Conservation (phyloP, 2,329 filamentous ascomycete genomes). For the Ceratocystiopsis minuta region DNA sequence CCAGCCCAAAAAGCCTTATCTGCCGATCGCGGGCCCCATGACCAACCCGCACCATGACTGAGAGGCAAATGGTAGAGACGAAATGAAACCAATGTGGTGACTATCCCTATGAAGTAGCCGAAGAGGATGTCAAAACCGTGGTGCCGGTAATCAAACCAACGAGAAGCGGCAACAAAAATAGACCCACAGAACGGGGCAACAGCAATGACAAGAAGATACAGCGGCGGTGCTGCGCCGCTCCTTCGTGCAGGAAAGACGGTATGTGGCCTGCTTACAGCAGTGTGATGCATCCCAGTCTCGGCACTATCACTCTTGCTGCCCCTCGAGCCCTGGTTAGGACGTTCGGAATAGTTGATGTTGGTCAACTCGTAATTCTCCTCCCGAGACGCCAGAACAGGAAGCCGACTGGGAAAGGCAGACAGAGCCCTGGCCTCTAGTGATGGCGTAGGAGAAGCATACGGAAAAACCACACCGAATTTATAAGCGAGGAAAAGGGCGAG, state of each 20-base stretch:
- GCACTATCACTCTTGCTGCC: too few species aligned
- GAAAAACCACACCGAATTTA: constrained; percentile 59
- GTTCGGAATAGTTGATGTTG: too few species aligned
- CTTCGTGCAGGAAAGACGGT: constrained; percentile 39
- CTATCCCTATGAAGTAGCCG: constrained; percentile 61
- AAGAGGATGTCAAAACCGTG: constrained; percentile 85
- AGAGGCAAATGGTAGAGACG: constrained; percentile 75
- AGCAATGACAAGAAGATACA: constrained; percentile 56
- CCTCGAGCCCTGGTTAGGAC: too few species aligned
- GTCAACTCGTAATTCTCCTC: background rate
- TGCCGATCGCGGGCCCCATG: constrained; percentile 62
- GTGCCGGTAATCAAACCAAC: constrained; percentile 78
- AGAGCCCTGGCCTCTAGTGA: constrained; percentile 19
- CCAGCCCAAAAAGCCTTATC: constrained; percentile 59
- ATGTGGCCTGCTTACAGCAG: too few species aligned
- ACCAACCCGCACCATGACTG: constrained; percentile 64
- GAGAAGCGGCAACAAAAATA: constrained; percentile 67
- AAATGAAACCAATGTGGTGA: constrained; percentile 58
- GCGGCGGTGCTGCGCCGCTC: constrained; percentile 64
- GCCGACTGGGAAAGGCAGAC: constrained; percentile 61
- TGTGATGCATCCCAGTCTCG: too few species aligned
- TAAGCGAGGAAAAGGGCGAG: constrained; percentile 73
- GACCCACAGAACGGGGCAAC: constrained; percentile 56
- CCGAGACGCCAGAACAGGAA: constrained; percentile 13
- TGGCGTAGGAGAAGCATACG: constrained; percentile 13